phyloP scores from a whole-genome alignment of 148 eudicot genomes.

The Mesembryanthemum crystallinum region DNA sequence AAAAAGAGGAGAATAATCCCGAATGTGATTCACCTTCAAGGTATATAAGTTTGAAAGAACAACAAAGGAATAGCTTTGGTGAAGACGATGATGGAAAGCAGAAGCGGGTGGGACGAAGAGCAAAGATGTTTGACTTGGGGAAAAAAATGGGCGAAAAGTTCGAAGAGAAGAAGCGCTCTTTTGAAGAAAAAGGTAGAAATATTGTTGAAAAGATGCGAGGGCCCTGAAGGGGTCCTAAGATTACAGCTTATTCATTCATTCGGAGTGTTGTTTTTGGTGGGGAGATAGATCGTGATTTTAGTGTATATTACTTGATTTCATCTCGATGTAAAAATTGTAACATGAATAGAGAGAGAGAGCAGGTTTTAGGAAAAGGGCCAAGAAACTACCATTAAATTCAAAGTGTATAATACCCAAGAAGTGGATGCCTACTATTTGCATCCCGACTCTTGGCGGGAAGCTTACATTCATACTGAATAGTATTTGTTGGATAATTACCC shows the following conservation, averaged over 20 bases:
- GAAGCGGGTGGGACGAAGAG: conserved; percentile 58
- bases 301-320: no score
- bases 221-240: conserved; percentile 18
- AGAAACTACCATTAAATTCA: no score
- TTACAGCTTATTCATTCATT: neutral
- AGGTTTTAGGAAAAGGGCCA: no score
- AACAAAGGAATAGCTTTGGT: conserved; percentile 24
- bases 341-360: no score
- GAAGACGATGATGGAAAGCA: conserved; percentile 59
- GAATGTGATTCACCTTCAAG: conserved; percentile 35
- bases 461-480: no score
- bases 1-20: conserved; percentile 28
- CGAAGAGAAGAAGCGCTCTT: conserved; percentile 70
- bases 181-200: conserved; percentile 75
- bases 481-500: no score
- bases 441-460: no score
- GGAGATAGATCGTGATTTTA: no score
- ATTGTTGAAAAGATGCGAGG: conserved; percentile 79
- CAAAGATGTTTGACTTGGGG: conserved; percentile 76
- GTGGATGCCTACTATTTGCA: no score
- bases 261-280: neutral
- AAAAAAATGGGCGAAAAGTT: conserved; percentile 85
- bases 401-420: no score
- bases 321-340: no score
- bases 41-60: conserved; percentile 42